These are phyloP conservation scores for Vigna angularis DNA, from an alignment of 306 rosid species.

Conservation along the genomic window DNA sequence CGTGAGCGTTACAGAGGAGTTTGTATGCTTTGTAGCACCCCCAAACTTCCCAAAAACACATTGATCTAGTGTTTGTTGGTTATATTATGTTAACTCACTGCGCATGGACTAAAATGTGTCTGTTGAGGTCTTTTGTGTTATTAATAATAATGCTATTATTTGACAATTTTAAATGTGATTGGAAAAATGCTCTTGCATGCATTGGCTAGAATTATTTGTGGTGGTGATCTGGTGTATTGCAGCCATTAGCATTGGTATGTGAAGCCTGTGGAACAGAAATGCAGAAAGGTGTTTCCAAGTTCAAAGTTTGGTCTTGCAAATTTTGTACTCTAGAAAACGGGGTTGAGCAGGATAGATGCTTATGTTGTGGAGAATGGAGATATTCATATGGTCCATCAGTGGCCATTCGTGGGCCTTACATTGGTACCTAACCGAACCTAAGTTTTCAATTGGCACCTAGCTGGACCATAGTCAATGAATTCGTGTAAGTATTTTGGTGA, in stretches of 20 bases:
- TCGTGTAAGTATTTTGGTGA: not conserved
- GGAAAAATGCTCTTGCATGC: not conserved
- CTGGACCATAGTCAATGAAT: no score
- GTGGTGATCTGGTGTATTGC: conserved; percentile 38
- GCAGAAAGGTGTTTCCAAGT: conserved; percentile 16
- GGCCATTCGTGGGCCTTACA: conserved; percentile 45
- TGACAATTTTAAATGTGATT: no score
- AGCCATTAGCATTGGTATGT: conserved; percentile 53
- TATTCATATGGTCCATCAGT: conserved; percentile 59
- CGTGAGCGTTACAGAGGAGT: no score
- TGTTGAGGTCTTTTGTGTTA: no score
- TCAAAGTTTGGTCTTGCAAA: conserved; percentile 65
- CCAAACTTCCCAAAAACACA: no score
- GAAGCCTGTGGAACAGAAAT: conserved; percentile 55
- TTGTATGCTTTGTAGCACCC: no score
- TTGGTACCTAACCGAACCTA: conserved; percentile 42
- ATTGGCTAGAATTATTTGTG: not conserved
- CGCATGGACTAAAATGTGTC: no score
- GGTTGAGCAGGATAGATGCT: conserved; percentile 57
- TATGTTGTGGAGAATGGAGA: conserved; percentile 69
- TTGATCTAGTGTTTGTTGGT: no score
- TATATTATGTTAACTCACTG: no score
- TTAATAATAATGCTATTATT: no score
- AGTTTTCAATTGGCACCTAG: no score
- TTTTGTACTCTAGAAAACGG: conserved; percentile 64